These are phyloP conservation scores for Colletotrichum coccodes DNA, from an alignment of 2,329 filamentous ascomycete species.

Conservation along the genomic window DNA sequence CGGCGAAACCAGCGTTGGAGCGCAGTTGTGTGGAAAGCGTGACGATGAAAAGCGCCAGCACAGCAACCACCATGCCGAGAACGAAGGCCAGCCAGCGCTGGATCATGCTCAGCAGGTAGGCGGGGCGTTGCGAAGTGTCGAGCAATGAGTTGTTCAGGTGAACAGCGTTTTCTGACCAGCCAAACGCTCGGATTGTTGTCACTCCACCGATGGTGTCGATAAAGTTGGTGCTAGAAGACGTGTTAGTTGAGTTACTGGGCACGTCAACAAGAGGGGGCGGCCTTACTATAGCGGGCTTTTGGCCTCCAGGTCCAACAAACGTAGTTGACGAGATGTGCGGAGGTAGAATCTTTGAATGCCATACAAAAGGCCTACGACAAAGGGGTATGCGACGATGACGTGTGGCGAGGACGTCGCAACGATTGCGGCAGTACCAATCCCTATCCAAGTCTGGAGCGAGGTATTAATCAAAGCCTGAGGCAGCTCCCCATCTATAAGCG, in stretches of 20 bases:
- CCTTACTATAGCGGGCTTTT: conserved; percentile 60
- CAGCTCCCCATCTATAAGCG: conserved; percentile 51
- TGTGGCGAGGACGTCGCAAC: conserved; percentile 55
- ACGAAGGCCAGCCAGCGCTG: conserved; percentile 67
- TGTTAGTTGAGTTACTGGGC: no score
- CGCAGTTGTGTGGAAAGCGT: conserved; percentile 35
- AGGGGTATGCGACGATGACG: conserved; percentile 48
- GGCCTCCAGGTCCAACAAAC: conserved; percentile 59
- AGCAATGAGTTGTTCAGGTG: no score
- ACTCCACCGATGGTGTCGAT: conserved; percentile 65
- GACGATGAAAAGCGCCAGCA: conserved; percentile 59
- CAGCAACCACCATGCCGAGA: conserved; percentile 58
- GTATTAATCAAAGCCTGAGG: conserved; percentile 46
- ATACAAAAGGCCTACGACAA: background rate
- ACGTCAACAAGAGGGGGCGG: conserved; percentile 19
- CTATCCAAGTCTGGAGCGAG: conserved; percentile 34
- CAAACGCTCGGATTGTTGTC: conserved; percentile 65
- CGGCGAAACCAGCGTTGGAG: conserved; percentile 36
- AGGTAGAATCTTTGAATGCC: conserved; percentile 64
- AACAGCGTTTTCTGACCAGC: no score
- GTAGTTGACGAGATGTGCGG: conserved; percentile 67
- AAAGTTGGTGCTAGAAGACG: conserved; percentile 54
- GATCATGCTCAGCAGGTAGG: conserved; percentile 66
- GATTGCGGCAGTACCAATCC: conserved; percentile 55
- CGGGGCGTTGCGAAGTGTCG: conserved; percentile 67